phyloP scores from a whole-genome alignment of 352 stramenopile genomes.

The Globisporangium polare region DNA sequence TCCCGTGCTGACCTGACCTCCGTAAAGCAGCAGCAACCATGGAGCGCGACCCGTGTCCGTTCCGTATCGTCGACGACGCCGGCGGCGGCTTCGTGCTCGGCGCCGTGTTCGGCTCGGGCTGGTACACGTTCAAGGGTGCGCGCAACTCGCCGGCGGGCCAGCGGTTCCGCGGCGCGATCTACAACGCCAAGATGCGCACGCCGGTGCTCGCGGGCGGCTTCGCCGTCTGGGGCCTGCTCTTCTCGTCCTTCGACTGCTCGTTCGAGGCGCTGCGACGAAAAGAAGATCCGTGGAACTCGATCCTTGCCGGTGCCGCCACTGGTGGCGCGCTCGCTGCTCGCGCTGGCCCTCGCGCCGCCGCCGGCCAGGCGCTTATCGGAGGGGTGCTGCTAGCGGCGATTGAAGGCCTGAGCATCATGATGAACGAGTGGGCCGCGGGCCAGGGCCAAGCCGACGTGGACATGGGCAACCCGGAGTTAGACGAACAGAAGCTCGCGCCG shows the following conservation, averaged over 20 bases:
- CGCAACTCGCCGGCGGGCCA: constrained; percentile 92
- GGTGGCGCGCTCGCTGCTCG: constrained; percentile 95
- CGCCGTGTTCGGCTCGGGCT: constrained; percentile 93
- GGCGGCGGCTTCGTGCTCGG: constrained; percentile 97
- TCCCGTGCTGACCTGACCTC: constrained; percentile 1
- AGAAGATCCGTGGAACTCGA: constrained; percentile 99
- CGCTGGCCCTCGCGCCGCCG: constrained; percentile 92
- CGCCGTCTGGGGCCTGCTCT: constrained; percentile 96
- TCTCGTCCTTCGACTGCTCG: constrained; percentile 97
- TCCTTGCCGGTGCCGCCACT: constrained; percentile 95
- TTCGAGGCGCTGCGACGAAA: constrained; percentile 96
- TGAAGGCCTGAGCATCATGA: constrained; percentile 97
- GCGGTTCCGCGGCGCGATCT: constrained; percentile 88
- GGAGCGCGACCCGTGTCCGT: constrained; percentile 96
- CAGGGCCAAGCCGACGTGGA: constrained; percentile 46
- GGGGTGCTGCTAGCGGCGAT: constrained; percentile 95
- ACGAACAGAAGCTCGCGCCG: constrained; percentile 84
- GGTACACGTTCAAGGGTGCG: constrained; percentile 95
- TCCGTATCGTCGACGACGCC: constrained; percentile 98
- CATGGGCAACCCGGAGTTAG: constrained; percentile 54
- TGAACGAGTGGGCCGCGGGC: constrained; percentile 81
- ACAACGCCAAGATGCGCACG: constrained; percentile 93
- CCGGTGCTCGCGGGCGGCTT: constrained; percentile 93
- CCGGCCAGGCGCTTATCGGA: constrained; percentile 92
- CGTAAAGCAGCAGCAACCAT: constrained; percentile 20